Conservation (phyloP, 2,329 filamentous ascomycete genomes). For the Pseudogymnoascus sp. region DNA sequence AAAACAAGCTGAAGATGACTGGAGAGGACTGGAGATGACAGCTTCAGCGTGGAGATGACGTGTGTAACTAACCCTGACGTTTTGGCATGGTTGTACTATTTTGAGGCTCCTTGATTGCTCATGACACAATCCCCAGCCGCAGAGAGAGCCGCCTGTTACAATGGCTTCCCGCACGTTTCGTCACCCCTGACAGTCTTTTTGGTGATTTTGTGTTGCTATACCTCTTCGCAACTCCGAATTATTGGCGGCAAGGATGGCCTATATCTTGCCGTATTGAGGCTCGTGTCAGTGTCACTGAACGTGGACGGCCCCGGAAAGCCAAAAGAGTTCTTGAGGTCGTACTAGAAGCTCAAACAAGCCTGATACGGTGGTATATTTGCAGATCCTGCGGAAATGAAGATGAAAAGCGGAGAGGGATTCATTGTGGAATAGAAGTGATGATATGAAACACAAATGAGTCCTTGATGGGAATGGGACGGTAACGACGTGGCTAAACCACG, state of each 20-base stretch:
- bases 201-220: not conserved
- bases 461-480: not conserved
- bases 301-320: not conserved
- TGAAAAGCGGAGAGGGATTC: not conserved
- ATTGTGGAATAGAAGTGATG: not conserved
- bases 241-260: not conserved
- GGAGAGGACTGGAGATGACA: not conserved
- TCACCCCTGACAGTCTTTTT: not conserved
- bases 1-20: not conserved
- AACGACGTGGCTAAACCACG: not conserved
- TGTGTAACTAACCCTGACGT: not conserved
- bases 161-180: not conserved
- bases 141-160: not conserved
- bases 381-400: not conserved
- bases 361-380: not conserved
- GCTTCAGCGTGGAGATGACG: not conserved
- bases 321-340: not conserved
- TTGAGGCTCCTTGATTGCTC: slow-evolving; percentile 7
- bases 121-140: not conserved
- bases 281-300: not conserved
- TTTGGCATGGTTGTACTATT: slow-evolving; percentile 2
- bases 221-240: not conserved
- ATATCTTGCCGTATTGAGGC: not conserved
- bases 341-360: not conserved
- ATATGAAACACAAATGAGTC: slow-evolving; percentile 1